Evolutionary conservation across 805 yeast genomes (phyloP), one percentile per base, ranked within the genome.

Genomic region (Candida suzukii): DNA sequence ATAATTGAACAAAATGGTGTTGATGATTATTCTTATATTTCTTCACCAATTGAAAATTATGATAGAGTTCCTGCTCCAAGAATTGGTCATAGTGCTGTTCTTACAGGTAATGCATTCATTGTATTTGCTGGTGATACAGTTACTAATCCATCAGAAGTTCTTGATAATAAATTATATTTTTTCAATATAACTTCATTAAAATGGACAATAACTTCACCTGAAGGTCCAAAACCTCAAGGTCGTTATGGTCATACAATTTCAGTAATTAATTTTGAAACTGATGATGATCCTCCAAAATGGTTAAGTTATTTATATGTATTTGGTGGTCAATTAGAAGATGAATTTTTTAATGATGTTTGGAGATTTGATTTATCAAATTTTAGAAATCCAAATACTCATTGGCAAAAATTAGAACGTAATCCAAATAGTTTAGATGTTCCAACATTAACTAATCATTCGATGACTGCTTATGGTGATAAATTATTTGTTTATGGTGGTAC

Each of bases 81-180:
- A 53, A 96, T 91, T 7, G 98, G 98, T 3, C 99, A 93, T 63
- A 87, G 96, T 6, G 74, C 95, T 2, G 84, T 90, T 10, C 70
- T 91, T 27, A 82, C 95, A 46, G 99, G 98, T 13, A 91, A 90
- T 56, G 98, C 98, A 1, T 93, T 83, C 54, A 88, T 93, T 35
- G 78, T 93, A 13, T 91, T 87, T 63, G 99, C 98, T 28, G 99
- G 99, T 54, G 99, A 93, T 58, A 93, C 98, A 1, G 84, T 80
- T 31, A 82, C 88, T 28, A 88, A 83, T 55, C 74, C 74, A 38
- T 71, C 72, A 39, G 88, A 88, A 6, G 78, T 76, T 42, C 80
- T 95, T 49, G 99, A 93, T 63, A 90, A 91, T 63, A 87, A 85
- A 57, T 68, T 93, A 45, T 93, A 93, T 60, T 73, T 93, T 53